Percentiles rank a stretch among this genome's conserved stretches.
Conservation (phyloP, 2,329 filamentous ascomycete genomes). For the Cordyceps javanica region DNA sequence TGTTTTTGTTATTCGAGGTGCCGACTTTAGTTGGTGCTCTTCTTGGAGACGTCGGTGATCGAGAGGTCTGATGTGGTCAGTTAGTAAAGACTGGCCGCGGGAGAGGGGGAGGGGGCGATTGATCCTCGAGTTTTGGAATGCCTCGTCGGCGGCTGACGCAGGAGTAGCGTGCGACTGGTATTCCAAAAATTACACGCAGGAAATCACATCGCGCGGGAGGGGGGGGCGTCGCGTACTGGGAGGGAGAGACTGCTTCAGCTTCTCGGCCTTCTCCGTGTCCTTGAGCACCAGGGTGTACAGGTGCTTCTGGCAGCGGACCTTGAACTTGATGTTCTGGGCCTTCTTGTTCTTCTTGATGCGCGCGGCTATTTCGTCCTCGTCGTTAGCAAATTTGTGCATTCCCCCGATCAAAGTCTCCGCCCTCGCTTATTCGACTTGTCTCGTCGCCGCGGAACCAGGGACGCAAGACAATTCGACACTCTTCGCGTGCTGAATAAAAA, state of each 20-base stretch:
- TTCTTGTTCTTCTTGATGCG: slow-evolving; percentile 95
- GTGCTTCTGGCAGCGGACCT: slow-evolving; percentile 96
- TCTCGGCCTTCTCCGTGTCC: slow-evolving; percentile 99
- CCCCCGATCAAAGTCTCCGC: background rate
- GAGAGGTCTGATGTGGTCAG: slow-evolving; percentile 36
- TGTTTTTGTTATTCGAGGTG: slow-evolving; percentile 19
- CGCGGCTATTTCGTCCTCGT: slow-evolving; percentile 52
- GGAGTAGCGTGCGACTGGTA: no score
- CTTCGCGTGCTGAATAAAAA: no score
- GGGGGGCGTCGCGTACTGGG: slow-evolving; percentile 81
- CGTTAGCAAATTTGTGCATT: background rate
- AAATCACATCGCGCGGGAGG: background rate
- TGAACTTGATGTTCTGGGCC: slow-evolving; percentile 97
- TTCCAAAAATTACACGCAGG: background rate
- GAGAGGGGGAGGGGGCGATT: background rate
- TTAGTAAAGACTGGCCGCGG: slow-evolving; percentile 14
- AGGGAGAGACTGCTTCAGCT: slow-evolving; percentile 98
- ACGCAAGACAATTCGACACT: background rate
- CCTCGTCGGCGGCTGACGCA: background rate
- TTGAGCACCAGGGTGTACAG: slow-evolving; percentile 98
- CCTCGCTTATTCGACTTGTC: background rate
- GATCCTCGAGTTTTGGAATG: background rate
- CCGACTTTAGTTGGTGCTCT: slow-evolving; percentile 36
- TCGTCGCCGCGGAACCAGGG: background rate
- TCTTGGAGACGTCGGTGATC: slow-evolving; percentile 50